phyloP scores from a whole-genome alignment of 768 basidiomycete species.

The Imleria badia region DNA sequence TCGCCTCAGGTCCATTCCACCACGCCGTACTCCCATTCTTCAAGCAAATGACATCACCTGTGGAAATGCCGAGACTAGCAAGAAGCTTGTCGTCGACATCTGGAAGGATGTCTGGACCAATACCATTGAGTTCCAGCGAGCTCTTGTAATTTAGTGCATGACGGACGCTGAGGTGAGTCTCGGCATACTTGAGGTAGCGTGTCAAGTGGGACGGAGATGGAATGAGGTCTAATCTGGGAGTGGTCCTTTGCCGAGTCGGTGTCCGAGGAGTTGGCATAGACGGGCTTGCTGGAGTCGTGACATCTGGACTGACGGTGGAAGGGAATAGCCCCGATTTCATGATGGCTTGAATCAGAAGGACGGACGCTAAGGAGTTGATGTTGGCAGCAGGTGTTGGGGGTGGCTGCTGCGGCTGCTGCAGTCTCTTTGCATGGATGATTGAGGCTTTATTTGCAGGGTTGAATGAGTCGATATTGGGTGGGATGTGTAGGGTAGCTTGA shows the following conservation, averaged over 20 bases:
- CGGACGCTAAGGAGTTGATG: neutral
- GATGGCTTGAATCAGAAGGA: neutral
- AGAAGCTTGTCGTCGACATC: no score
- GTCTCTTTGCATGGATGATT: neutral
- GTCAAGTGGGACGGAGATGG: neutral
- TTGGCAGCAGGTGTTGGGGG: neutral
- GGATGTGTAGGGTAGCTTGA: neutral
- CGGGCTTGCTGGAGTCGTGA: neutral
- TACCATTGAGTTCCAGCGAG: neutral
- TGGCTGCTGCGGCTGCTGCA: neutral
- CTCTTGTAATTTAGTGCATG: neutral
- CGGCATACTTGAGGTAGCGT: neutral
- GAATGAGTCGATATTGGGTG: neutral
- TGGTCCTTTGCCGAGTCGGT: neutral
- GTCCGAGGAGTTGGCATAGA: neutral
- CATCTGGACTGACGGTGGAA: neutral
- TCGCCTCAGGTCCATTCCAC: constrained; percentile 1
- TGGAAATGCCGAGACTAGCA: no score
- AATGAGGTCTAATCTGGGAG: neutral
- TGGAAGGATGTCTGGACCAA: no score
- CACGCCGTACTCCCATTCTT: neutral
- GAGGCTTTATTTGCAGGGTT: neutral
- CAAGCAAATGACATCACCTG: neutral
- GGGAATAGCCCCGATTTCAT: neutral
- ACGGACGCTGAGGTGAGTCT: neutral